Evolutionary conservation across 331 rosid species (phyloP).

Genomic region (Ulmus americana): DNA sequence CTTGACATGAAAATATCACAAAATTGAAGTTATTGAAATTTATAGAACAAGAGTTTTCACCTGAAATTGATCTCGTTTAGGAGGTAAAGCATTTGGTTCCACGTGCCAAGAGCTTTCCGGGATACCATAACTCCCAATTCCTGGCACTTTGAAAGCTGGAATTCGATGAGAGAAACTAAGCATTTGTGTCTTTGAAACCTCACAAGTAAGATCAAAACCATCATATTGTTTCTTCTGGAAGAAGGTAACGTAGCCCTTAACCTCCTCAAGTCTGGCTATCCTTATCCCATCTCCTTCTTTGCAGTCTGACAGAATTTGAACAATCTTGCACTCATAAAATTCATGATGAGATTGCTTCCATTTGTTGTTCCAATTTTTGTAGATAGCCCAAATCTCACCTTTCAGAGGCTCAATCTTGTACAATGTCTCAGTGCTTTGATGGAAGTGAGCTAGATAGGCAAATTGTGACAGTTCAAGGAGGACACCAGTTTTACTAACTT

Average conservation of each 20-base stretch:
- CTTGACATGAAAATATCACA: neutral
- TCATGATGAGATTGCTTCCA: conserved; percentile 18
- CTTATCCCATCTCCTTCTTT: neutral
- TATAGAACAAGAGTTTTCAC: neutral
- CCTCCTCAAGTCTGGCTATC: conserved; percentile 8
- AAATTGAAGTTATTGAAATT: neutral
- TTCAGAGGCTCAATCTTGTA: conserved; percentile 15
- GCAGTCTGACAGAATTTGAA: conserved; percentile 13
- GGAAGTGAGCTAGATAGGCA: neutral
- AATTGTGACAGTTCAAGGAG: conserved; percentile 5
- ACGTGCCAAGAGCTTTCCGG: conserved; percentile 23
- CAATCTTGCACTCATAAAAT: conserved; percentile 2
- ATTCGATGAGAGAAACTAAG: conserved; percentile 26
- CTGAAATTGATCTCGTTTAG: neutral
- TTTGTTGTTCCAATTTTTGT: conserved; percentile 11
- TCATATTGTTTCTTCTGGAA: conserved; percentile 15
- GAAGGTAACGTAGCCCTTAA: conserved; percentile 15
- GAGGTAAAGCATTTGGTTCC: conserved; percentile 28
- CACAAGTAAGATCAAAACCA: conserved; percentile 12
- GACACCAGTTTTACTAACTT: neutral
- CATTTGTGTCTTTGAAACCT: neutral
- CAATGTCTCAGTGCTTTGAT: neutral
- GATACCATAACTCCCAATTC: conserved; percentile 18
- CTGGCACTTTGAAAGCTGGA: conserved; percentile 23
- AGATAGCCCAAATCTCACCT: conserved; percentile 27